These are phyloP conservation scores for Bipolaris zeicola DNA, from an alignment of 2,329 filamentous ascomycete species.

Conservation along the genomic window DNA sequence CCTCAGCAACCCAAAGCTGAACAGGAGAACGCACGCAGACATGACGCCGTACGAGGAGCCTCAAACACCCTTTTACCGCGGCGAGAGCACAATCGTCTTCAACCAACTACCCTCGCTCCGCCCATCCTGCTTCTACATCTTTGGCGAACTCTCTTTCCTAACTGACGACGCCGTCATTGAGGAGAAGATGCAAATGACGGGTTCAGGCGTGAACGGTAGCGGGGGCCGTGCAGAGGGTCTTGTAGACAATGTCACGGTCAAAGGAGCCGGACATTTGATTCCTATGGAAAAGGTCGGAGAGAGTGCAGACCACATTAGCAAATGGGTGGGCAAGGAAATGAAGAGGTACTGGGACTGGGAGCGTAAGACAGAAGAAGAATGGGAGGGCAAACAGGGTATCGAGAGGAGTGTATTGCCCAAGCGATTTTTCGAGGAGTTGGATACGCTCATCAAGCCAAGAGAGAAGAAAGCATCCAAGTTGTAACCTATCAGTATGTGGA, in stretches of 20 bases:
- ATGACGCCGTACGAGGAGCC: constrained; percentile 38
- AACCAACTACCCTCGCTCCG: constrained; percentile 64
- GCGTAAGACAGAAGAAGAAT: constrained; percentile 39
- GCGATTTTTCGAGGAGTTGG: constrained; percentile 40
- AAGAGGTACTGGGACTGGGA: constrained; percentile 46
- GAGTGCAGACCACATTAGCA: constrained; percentile 62
- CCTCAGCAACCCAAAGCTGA: constrained; percentile 37
- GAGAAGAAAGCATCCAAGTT: constrained; percentile 34
- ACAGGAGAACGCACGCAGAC: constrained; percentile 53
- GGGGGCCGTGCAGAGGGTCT: constrained; percentile 67
- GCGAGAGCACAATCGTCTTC: constrained; percentile 65
- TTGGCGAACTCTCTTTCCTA: constrained; percentile 59
- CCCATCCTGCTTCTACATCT: constrained; percentile 71
- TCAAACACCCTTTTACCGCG: constrained; percentile 67
- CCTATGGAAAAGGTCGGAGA: constrained; percentile 77
- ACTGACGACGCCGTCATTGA: constrained; percentile 57
- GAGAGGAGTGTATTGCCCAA: constrained; percentile 37
- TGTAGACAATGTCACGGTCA: constrained; percentile 69
- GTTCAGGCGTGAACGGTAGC: constrained; percentile 69
- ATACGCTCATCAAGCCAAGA: constrained; percentile 20
- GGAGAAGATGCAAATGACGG: constrained; percentile 69
- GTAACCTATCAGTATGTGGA: background rate
- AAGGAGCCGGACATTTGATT: constrained; percentile 76
- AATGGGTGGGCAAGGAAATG: constrained; percentile 50
- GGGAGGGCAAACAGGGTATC: constrained; percentile 36